These are phyloP conservation scores for Auricularia heimuer DNA, from an alignment of 768 basidiomycete genomes.

Conservation along the genomic window DNA sequence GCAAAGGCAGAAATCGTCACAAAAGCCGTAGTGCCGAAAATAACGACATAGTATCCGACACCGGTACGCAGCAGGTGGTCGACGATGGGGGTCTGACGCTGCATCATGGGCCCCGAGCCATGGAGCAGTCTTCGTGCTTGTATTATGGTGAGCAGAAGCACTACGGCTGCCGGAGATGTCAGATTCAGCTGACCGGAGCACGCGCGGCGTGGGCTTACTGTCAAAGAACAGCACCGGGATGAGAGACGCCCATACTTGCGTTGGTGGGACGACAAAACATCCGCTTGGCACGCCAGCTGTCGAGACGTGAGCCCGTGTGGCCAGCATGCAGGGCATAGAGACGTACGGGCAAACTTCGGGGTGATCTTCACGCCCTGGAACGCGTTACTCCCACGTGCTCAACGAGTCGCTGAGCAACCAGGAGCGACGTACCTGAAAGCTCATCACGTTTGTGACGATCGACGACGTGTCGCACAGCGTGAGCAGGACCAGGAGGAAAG, in stretches of 20 bases:
- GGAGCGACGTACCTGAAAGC: background rate
- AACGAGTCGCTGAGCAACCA: background rate
- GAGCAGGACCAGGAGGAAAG: background rate
- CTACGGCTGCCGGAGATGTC: background rate
- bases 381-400: background rate
- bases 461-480: background rate
- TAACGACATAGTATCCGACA: background rate
- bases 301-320: background rate
- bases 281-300: background rate
- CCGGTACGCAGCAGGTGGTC: background rate
- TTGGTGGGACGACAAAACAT: background rate
- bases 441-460: background rate
- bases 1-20: background rate
- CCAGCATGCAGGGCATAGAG: background rate
- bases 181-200: background rate
- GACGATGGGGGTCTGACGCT: background rate
- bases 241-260: background rate
- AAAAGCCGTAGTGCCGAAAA: background rate
- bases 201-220: background rate
- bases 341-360: background rate
- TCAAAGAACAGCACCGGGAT: background rate
- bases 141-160: background rate
- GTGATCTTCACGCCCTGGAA: background rate
- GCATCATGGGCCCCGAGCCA: background rate
- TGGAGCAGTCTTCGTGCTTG: background rate